Evolutionary conservation across 2,329 filamentous ascomycete species (phyloP), one percentile per base, ranked within the genome.

Genomic region (Hypoxylon sp.): DNA sequence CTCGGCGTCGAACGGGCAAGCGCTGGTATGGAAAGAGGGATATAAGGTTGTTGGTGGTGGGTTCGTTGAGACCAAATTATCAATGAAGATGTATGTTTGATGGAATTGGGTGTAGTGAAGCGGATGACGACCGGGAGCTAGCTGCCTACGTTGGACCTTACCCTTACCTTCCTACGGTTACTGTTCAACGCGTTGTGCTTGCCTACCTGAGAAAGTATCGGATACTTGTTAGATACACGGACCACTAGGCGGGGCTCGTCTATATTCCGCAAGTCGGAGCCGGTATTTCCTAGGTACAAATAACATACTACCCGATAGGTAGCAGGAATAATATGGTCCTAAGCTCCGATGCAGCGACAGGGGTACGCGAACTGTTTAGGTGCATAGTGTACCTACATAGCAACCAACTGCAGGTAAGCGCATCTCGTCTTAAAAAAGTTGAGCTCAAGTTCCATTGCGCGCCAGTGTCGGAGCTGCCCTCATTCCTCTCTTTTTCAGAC

Each of bases 91-190:
- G 62, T 27, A 51, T 32, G 53, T 65, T 62, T 62, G 66, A 31
- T 65, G 39, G 47, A 59, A 48, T 54, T 54, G 47, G 27, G 35
- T 63, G 46, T 19, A 48, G 46, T 62, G 46, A 62, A 48, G 61
- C 47, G 73, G 74, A 74, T 76, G 66, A 76, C 73, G 74, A 75
- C 73, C 57, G 44, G 69, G 61, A 74, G 65, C 71, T 74, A 76
- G 74, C 73, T 76, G 74, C 74, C 74, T 76, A 53, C 61, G 37
- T 60, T 62, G 52, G 29, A 35, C 37, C 55, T 67, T 61, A 44
- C 59, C 50, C 10, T 10, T 54, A 54, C 13, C 27, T 63, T 53
- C 44, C 19, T 42, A 48, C 24, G 19, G 19, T 44, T 13, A 31
- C 6, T 48, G 19, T 37, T 15, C 15, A 55, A n/a, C 50, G 31